Percentiles rank a stretch among this genome's conserved stretches.
Evolutionary conservation across 192 early-diverging fungal genomes (phyloP).

Genomic region (Kickxella alabastrina): DNA sequence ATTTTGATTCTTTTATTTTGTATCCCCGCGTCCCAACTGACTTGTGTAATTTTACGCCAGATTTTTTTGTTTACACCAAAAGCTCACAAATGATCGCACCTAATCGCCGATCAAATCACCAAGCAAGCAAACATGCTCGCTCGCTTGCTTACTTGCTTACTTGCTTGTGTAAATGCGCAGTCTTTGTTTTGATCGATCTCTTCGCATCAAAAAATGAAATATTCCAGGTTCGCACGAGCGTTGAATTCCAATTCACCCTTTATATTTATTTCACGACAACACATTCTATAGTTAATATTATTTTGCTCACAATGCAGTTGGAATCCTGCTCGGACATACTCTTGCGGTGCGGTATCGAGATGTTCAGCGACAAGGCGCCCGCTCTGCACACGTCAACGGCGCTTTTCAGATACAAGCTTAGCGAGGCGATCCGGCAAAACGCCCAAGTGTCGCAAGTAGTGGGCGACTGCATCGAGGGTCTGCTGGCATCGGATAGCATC

Average conservation of each 20-base stretch:
- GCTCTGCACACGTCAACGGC: conserved; percentile 24
- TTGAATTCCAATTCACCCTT: no score
- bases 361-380: conserved; percentile 2
- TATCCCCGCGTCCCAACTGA: no score
- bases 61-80: not conserved
- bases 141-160: no score
- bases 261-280: no score
- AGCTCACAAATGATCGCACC: no score
- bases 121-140: no score
- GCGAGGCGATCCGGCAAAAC: conserved; percentile 9
- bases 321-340: conserved; percentile 4
- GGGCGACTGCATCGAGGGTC: conserved; percentile 22
- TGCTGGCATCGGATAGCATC: conserved; percentile 29
- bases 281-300: no score
- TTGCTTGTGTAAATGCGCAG: no score
- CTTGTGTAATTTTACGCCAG: not conserved
- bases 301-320: not conserved
- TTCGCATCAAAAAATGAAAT: no score
- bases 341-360: conserved; percentile 22
- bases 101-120: no score
- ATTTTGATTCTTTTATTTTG: conserved; percentile 1
- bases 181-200: no score
- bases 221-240: no score
- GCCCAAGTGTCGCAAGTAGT: not conserved
- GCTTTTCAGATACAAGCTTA: conserved; percentile 30